These are phyloP conservation scores for Boletus rubropictus DNA, from an alignment of 768 basidiomycete genomes.

Conservation along the genomic window DNA sequence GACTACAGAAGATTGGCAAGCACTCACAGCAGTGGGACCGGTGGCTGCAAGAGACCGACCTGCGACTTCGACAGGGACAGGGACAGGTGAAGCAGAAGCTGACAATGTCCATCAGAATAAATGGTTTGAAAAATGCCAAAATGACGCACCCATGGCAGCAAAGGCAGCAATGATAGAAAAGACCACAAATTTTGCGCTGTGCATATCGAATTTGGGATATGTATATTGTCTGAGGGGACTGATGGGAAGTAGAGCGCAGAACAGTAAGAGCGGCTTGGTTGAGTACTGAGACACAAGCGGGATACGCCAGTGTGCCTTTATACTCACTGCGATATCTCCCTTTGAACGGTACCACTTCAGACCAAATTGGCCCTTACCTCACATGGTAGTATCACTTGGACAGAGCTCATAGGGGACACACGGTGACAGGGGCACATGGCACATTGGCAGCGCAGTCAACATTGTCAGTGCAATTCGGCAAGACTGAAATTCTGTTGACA, in stretches of 20 bases:
- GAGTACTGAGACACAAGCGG: conserved; percentile 6
- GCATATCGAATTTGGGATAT: conserved; percentile 23
- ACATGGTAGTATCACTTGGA: conserved; percentile 8
- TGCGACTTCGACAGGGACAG: conserved; percentile 18
- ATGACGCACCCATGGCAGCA: conserved; percentile 22
- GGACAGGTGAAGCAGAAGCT: conserved; percentile 29
- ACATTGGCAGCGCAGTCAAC: not conserved
- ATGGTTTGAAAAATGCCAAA: not conserved
- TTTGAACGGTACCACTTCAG: no score
- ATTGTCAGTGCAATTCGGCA: not conserved
- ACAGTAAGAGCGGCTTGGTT: conserved; percentile 29
- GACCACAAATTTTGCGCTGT: conserved; percentile 22
- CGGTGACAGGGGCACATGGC: no score
- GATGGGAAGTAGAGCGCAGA: conserved; percentile 13
- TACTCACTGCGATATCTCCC: conserved; percentile 14
- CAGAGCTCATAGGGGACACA: not conserved
- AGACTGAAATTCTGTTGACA: not conserved
- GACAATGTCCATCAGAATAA: not conserved
- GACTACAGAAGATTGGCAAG: accelerated
- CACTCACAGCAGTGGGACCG: conserved; percentile 19
- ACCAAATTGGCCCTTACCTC: no score
- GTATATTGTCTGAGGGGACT: conserved; percentile 25
- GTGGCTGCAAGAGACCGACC: not conserved
- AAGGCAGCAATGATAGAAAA: conserved; percentile 28
- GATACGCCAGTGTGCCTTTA: conserved; percentile 17